Evolutionary conservation across 1,284 basidiomycete species (phyloP).

Genomic region (Pseudozyma sp.): DNA sequence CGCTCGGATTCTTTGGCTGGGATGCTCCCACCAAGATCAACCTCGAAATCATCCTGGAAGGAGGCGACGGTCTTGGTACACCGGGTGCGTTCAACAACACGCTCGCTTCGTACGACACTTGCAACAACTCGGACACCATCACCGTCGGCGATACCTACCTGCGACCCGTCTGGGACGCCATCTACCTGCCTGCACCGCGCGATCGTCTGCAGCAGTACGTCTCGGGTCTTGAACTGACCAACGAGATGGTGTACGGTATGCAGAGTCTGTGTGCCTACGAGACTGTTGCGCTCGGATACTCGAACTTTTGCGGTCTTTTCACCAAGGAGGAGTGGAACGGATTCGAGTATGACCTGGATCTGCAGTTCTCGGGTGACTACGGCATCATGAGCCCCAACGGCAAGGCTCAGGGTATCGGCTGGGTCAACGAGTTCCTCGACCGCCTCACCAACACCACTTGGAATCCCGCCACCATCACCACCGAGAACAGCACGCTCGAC

Average conservation of each 20-base stretch:
- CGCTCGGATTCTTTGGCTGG: conserved; percentile 56
- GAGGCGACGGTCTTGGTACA: conserved; percentile 25
- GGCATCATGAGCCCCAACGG: conserved; percentile 83
- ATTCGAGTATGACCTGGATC: conserved; percentile 76
- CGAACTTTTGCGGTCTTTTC: conserved; percentile 85
- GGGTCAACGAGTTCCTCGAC: conserved; percentile 71
- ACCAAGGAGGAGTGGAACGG: conserved; percentile 88
- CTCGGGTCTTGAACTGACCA: conserved; percentile 69
- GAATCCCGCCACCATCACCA: conserved; percentile 40
- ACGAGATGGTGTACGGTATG: conserved; percentile 57
- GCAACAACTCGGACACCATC: conserved; percentile 71
- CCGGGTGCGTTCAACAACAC: conserved; percentile 80
- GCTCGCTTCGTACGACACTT: conserved; percentile 79
- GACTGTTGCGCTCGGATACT: conserved; percentile 57
- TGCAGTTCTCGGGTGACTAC: conserved; percentile 71
- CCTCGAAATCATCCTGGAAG: conserved; percentile 63
- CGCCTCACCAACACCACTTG: conserved; percentile 53
- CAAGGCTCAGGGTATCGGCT: conserved; percentile 84
- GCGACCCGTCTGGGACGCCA: conserved; percentile 67
- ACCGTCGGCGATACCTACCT: conserved; percentile 74
- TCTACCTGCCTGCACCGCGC: conserved; percentile 59
- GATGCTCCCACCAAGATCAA: conserved; percentile 58
- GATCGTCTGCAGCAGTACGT: conserved; percentile 59
- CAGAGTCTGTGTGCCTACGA: conserved; percentile 69
- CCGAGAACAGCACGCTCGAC: conserved; percentile 62